Percentiles rank a stretch among this genome's conserved stretches.
Conservation (phyloP, 2,329 filamentous ascomycete species). For the Trichoderma brevicompactum region DNA sequence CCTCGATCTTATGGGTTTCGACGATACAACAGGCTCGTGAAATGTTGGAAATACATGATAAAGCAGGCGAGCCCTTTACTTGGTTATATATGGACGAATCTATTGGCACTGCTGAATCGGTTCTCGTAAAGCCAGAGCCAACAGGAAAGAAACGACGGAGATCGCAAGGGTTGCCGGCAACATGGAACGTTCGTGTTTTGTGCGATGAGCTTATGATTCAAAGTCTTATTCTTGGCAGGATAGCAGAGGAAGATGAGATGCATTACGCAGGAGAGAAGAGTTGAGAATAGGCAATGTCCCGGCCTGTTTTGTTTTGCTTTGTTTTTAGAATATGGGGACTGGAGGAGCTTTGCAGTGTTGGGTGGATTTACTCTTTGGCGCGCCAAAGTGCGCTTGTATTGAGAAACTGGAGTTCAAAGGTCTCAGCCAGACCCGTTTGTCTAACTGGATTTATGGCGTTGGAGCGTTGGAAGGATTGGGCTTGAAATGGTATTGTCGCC, state of each 20-base stretch:
- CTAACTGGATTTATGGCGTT: background rate
- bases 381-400: background rate
- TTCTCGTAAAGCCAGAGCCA: constrained; percentile 46
- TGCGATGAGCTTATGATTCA: constrained; percentile 89
- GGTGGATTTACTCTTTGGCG: background rate
- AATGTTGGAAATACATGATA: constrained; percentile 57
- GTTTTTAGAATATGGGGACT: background rate
- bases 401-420: background rate
- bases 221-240: constrained; percentile 82
- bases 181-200: constrained; percentile 66
- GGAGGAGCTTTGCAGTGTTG: background rate
- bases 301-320: background rate
- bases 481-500: background rate
- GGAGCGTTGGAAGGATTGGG: background rate
- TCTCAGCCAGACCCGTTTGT: background rate
- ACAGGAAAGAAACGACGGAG: constrained; percentile 49
- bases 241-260: constrained; percentile 67
- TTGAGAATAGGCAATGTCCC: background rate
- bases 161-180: constrained; percentile 39
- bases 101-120: constrained; percentile 55
- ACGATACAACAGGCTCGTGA: constrained; percentile 68
- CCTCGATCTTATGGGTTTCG: constrained; percentile 67
- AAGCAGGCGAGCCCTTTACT: constrained; percentile 60
- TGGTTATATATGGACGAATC: constrained; percentile 80
- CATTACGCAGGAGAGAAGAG: constrained; percentile 21